Evolutionary conservation across 352 stramenopile species (phyloP), one percentile per base, ranked within the genome.

Genomic region (Globisporangium nunn): DNA sequence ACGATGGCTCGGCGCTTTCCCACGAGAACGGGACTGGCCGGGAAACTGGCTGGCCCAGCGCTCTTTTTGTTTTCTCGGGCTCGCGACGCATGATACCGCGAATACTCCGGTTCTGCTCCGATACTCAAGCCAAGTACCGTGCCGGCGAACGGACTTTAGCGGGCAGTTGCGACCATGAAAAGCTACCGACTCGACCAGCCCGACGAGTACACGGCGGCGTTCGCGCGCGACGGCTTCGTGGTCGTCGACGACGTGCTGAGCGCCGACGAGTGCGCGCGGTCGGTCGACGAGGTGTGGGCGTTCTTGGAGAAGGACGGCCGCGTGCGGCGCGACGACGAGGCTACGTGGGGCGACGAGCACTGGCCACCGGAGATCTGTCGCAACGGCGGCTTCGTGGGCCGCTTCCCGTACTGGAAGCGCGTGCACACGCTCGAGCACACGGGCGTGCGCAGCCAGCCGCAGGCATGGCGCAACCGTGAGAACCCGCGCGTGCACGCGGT

Each of bases 341-440:
- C 53, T 8, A 68, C 66, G 56, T 81, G 68, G 68, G 68, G 68
- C 50, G 78, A 81, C 33, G 66, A 81, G 54, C 68, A 77, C 56
- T 81, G 71, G 68, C 66, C 66, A 29, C 63, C 56, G 17, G 67
- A 78, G 47, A 61, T 75, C 41, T 81, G 71, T 28, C 66, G 70
- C 57, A 81, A 81, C 28, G 68, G 71, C 50, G 71, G 68, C 53
- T 78, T 81, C 62, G 71, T 81, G 60, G 66, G 68, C 3, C 57
- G 64, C 43, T 81, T 81, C 51, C 71, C 71, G 30, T 80, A 67
- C 66, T 77, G 66, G 71, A 80, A 80, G 62, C 68, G 68, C 58
- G 77, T 80, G 71, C 77, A 80, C 59, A 80, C 75, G 45, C 63
- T 80, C 33, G 71, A 77, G 43, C 51, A 45, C 12, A 80, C 71